A percentile compares a stretch with the other conserved stretches of the same genome.
These are phyloP conservation scores for Fagopyrum homotropicum DNA, from an alignment of 148 eudicot species.

Conservation along the genomic window DNA sequence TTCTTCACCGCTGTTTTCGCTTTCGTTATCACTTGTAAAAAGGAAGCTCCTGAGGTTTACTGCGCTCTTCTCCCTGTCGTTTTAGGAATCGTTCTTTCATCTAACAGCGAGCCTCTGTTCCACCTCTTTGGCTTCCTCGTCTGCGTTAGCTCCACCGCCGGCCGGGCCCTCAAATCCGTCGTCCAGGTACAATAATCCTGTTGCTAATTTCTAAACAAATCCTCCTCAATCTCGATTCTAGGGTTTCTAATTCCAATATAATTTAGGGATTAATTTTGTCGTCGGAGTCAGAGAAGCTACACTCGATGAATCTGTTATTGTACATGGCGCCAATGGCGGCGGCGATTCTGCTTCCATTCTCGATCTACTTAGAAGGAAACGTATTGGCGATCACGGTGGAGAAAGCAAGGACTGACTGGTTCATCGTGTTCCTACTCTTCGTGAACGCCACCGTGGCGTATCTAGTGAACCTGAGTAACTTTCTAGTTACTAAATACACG, in stretches of 20 bases:
- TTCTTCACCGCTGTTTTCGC: constrained; percentile 23
- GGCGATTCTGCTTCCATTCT: constrained; percentile 46
- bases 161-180: constrained; percentile 67
- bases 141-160: constrained; percentile 69
- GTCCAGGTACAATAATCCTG: constrained; percentile 25
- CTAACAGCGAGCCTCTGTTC: constrained; percentile 64
- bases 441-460: constrained; percentile 86
- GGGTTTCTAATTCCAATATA: neutral
- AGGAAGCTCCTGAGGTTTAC: constrained; percentile 18
- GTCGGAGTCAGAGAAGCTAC: constrained; percentile 56
- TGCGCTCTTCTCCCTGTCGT: constrained; percentile 20
- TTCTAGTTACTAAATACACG: constrained; percentile 75
- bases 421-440: constrained; percentile 49
- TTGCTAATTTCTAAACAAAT: neutral
- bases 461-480: constrained; percentile 67
- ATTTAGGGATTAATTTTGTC: constrained; percentile 35
- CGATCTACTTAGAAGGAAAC: constrained; percentile 65
- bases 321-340: constrained; percentile 97
- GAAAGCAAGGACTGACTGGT: constrained; percentile 47
- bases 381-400: constrained; percentile 45
- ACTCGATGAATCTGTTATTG: constrained; percentile 64
- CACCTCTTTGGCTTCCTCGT: constrained; percentile 55
- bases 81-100: constrained; percentile 17
- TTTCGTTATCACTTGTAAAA: constrained; percentile 18
- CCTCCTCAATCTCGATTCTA: neutral